Conservation (phyloP, 1,139 yeast species). For the Pneumocystis murina region DNA sequence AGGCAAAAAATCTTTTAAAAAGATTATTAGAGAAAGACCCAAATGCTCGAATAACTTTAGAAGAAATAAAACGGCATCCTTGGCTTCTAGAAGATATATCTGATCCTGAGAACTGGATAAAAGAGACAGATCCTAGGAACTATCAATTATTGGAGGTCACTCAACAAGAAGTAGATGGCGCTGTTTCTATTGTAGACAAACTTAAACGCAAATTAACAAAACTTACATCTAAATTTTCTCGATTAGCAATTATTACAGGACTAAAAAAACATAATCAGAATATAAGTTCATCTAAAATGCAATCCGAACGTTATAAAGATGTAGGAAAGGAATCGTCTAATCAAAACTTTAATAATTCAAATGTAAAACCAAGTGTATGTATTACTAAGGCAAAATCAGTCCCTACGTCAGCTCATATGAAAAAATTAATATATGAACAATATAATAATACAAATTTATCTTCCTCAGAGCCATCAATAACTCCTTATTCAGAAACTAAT, state of each 20-base stretch:
- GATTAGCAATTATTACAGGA: neutral
- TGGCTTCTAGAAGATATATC: constrained; percentile 52
- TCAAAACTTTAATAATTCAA: neutral
- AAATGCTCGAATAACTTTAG: constrained; percentile 47
- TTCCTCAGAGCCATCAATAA: neutral
- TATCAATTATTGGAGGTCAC: constrained; percentile 41
- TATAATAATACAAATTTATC: neutral
- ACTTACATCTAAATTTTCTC: neutral
- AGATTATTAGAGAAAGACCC: constrained; percentile 63
- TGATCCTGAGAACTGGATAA: constrained; percentile 21
- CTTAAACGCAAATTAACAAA: constrained; percentile 1
- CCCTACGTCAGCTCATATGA: neutral
- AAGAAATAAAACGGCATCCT: constrained; percentile 65
- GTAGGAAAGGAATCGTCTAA: neutral
- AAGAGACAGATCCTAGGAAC: constrained; percentile 18
- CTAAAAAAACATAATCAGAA: neutral
- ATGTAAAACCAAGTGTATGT: neutral
- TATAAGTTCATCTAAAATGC: neutral
- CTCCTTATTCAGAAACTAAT: neutral
- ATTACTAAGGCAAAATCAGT: neutral
- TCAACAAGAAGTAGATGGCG: constrained; percentile 54
- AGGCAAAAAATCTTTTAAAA: constrained; percentile 49
- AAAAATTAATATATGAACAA: neutral
- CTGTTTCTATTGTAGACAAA: constrained; percentile 30
- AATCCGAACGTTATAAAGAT: neutral